Conservation (phyloP, 225 moss, liverwort and hornwort genomes). For the Physcomitrellopsis africana region DNA sequence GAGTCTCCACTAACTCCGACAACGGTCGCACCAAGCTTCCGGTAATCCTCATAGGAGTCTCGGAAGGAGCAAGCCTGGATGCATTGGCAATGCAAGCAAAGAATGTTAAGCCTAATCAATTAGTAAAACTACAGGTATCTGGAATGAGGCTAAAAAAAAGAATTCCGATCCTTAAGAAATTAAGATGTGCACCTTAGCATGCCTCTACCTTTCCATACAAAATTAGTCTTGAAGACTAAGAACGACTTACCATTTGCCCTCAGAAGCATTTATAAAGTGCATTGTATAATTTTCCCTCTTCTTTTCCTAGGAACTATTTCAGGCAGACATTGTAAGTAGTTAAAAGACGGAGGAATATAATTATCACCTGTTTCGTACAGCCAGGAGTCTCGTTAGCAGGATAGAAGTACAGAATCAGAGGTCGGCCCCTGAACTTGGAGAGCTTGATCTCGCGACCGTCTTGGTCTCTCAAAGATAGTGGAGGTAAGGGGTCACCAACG, state of each 20-base stretch:
- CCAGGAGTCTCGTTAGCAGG: conserved; percentile 89
- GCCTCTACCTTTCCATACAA: not conserved
- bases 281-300: too few species aligned
- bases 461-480: conserved; percentile 74
- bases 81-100: conserved; percentile 6
- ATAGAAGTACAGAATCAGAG: conserved; percentile 93
- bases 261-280: too few species aligned
- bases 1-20: conserved; percentile 87
- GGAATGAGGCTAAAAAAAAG: too few species aligned
- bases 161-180: too few species aligned
- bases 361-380: conserved; percentile 91
- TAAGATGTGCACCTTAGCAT: not conserved
- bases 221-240: too few species aligned
- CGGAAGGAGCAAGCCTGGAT: conserved; percentile 98
- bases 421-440: conserved; percentile 77
- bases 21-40: conserved; percentile 87
- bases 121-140: too few species aligned
- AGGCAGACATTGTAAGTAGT: not conserved
- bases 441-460: conserved; percentile 79
- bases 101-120: not conserved
- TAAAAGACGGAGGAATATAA: not conserved
- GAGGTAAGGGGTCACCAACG: conserved; percentile 81
- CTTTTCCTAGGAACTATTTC: too few species aligned
- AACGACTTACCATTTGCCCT: too few species aligned
- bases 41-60: conserved; percentile 81